Evolutionary conservation across 2,329 filamentous ascomycete species (phyloP).

Genomic region (Coniella lustricola): DNA sequence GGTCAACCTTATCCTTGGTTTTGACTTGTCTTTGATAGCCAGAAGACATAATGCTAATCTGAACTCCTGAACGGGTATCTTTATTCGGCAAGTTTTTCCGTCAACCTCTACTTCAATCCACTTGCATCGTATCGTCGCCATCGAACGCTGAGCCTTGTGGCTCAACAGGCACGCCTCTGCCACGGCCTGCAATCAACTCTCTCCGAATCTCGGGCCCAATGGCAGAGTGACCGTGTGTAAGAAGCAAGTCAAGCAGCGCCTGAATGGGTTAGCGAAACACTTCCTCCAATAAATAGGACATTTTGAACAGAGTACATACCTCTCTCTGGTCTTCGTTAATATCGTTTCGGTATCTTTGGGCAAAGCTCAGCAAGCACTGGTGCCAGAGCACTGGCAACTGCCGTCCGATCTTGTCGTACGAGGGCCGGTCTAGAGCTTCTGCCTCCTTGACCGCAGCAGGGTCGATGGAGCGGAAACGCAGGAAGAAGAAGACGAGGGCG

Average conservation of each 20-base stretch:
- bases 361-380: conserved; percentile 85
- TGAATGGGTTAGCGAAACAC: conserved; percentile 26
- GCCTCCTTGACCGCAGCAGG: conserved; percentile 45
- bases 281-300: not conserved
- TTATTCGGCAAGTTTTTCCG: conserved; percentile 13
- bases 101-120: conserved; percentile 36
- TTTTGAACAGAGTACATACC: conserved; percentile 15
- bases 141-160: conserved; percentile 48
- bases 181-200: conserved; percentile 81
- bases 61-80: conserved; percentile 7
- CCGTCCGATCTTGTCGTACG: conserved; percentile 30
- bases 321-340: conserved; percentile 88
- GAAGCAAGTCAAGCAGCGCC: conserved; percentile 76
- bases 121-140: conserved; percentile 89
- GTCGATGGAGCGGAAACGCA: conserved; percentile 73
- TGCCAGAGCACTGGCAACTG: conserved; percentile 92
- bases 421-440: conserved; percentile 45
- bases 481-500: conserved; percentile 90
- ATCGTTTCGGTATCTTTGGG: conserved; percentile 90
- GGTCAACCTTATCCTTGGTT: too few species aligned
- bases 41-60: not conserved
- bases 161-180: conserved; percentile 67
- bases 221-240: conserved; percentile 75
- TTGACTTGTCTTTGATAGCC: too few species aligned
- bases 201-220: conserved; percentile 89